Percentiles rank a stretch among this genome's conserved stretches.
Evolutionary conservation across 2,329 filamentous ascomycete genomes (phyloP).

Genomic region (Scorias spongiosa): DNA sequence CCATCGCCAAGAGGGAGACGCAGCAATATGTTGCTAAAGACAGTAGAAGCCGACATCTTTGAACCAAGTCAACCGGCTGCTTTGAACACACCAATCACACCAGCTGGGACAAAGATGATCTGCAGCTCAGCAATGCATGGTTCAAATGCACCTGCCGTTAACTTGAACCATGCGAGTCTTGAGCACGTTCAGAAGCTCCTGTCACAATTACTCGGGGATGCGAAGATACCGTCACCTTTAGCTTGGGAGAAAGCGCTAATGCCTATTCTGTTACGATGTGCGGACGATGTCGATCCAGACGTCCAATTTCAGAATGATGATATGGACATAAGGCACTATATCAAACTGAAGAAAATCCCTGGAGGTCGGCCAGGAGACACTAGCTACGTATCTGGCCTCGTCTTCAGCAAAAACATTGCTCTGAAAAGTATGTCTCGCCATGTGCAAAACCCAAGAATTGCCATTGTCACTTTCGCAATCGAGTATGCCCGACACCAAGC

Average conservation of each 20-base stretch:
- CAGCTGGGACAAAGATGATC: constrained; percentile 27
- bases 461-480: constrained; percentile 87
- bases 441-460: constrained; percentile 69
- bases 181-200: constrained; percentile 78
- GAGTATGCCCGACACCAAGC: constrained; percentile 88
- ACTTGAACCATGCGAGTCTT: constrained; percentile 75
- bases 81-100: constrained; percentile 2
- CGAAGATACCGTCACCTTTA: constrained; percentile 52
- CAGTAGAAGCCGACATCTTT: constrained; percentile 11
- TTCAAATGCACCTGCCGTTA: constrained; percentile 55
- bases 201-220: constrained; percentile 67
- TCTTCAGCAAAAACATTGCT: constrained; percentile 94
- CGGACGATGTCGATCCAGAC: constrained; percentile 87
- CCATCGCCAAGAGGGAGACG: constrained; percentile 53
- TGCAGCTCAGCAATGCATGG: constrained; percentile 74
- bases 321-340: constrained; percentile 94
- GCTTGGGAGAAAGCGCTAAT: constrained; percentile 85
- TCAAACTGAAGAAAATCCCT: constrained; percentile 92
- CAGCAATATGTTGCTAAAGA: constrained; percentile 37
- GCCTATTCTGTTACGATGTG: constrained; percentile 78
- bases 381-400: constrained; percentile 88
- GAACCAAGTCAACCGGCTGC: constrained; percentile 7
- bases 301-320: constrained; percentile 69
- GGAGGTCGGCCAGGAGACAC: constrained; percentile 83
- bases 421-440: constrained; percentile 90